Evolutionary conservation across 75 land plant genomes (phyloP).

Genomic region (Pinus taeda): DNA sequence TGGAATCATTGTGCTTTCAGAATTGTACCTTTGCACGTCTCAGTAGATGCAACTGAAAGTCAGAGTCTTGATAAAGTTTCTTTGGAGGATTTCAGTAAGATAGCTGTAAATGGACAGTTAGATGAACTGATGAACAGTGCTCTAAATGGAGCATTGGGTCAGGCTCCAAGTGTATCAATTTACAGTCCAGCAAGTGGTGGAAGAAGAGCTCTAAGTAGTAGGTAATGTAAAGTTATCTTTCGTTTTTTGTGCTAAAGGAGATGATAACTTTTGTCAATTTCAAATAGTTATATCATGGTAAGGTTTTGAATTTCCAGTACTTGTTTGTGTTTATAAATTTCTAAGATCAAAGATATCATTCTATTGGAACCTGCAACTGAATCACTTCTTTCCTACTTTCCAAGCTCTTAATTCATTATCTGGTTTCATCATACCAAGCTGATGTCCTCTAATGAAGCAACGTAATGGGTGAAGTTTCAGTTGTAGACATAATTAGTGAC

Average conservation of each 20-base stretch:
- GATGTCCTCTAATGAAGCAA: not conserved
- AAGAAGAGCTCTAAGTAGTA: conserved; percentile 10
- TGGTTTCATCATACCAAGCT: not conserved
- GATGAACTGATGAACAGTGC: conserved; percentile 6
- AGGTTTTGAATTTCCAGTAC: not conserved
- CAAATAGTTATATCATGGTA: not conserved
- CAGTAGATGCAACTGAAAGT: conserved; percentile 8
- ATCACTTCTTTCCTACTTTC: not conserved
- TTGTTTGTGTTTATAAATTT: not conserved
- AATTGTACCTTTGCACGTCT: not conserved
- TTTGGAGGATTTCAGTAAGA: not conserved
- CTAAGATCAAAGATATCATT: not conserved
- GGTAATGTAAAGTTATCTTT: not conserved
- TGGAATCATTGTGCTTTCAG: conserved; percentile 9
- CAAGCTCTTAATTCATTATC: not conserved
- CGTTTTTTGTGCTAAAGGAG: not conserved
- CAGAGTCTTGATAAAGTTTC: not conserved
- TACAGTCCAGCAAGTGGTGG: not conserved
- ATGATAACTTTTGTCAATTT: not conserved
- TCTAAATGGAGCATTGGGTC: conserved; percentile 3
- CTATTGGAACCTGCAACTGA: not conserved
- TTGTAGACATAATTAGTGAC: not conserved
- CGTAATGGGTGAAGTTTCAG: not conserved
- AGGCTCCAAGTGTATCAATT: not conserved
- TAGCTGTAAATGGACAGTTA: not conserved